These are phyloP conservation scores for Xylariaceae sp. DNA, from an alignment of 2,329 filamentous ascomycete genomes.

Conservation along the genomic window DNA sequence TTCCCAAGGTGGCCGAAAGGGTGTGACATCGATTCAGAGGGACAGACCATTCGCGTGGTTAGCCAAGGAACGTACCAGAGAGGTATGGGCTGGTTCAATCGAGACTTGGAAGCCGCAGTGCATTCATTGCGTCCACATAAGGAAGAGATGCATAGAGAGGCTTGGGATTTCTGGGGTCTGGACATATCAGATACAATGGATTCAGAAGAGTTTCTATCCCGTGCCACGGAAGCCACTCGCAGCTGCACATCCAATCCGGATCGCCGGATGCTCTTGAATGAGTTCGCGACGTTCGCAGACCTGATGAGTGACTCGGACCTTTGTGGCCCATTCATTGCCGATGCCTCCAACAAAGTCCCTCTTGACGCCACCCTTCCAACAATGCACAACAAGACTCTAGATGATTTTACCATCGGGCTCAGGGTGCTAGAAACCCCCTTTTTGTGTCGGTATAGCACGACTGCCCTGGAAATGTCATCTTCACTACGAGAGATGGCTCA, in stretches of 20 bases:
- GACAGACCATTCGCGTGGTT: conserved; percentile 70
- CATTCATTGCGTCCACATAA: conserved; percentile 45
- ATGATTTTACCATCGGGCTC: conserved; percentile 51
- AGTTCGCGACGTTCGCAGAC: conserved; percentile 55
- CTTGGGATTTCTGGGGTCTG: conserved; percentile 66
- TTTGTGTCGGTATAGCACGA: conserved; percentile 30
- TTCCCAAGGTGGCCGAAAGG: conserved; percentile 73
- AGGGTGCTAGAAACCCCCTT: conserved; percentile 47
- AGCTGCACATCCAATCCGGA: conserved; percentile 8
- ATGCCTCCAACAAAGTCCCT: conserved; percentile 36
- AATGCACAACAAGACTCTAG: conserved; percentile 44
- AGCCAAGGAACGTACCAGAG: conserved; percentile 75
- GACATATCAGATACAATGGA: conserved; percentile 59
- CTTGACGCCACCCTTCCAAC: conserved; percentile 64
- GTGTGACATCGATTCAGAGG: conserved; percentile 63
- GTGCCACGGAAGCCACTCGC: conserved; percentile 23
- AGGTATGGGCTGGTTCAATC: conserved; percentile 75
- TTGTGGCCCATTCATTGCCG: conserved; percentile 49
- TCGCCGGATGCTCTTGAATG: conserved; percentile 41
- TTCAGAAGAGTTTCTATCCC: conserved; percentile 38
- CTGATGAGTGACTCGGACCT: conserved; percentile 66
- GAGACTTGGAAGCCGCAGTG: conserved; percentile 51
- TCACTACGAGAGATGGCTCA: conserved; percentile 35
- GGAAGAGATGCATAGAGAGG: conserved; percentile 62
- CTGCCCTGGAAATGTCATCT: conserved; percentile 32